Conservation (phyloP, 1,284 basidiomycete genomes). For the Serendipita sp. region DNA sequence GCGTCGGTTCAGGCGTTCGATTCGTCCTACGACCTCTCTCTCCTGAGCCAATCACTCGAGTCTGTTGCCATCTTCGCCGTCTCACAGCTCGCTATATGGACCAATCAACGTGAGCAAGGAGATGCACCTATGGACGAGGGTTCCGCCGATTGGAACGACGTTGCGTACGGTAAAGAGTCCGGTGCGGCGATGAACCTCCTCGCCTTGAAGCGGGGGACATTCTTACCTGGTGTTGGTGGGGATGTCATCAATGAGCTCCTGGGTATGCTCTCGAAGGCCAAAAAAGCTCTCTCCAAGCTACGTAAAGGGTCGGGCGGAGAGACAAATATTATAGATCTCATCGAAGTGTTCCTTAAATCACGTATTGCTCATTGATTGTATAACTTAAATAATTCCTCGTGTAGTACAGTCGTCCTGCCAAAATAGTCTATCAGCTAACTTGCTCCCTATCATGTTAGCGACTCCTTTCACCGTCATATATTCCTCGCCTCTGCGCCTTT, state of each 20-base stretch:
- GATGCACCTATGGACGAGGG: not conserved
- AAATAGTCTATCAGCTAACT: too few relatives aligned
- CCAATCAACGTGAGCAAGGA: not conserved
- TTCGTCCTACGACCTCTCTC: conserved; percentile 39
- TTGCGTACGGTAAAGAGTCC: not conserved
- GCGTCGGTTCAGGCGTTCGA: conserved; percentile 34
- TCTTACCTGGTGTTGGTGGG: not conserved
- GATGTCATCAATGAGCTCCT: not conserved
- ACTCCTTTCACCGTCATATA: too few relatives aligned
- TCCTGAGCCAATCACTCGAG: conserved; percentile 50
- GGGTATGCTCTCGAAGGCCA: not conserved
- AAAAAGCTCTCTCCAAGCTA: not conserved
- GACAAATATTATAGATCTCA: not conserved
- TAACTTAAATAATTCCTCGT: not conserved
- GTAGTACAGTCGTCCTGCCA: not conserved
- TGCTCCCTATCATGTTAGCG: too few relatives aligned
- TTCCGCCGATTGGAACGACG: not conserved
- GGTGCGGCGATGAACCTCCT: not conserved
- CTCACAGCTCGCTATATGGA: conserved; percentile 64
- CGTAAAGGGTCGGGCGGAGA: not conserved
- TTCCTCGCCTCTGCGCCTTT: not conserved
- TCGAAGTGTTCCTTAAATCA: not conserved
- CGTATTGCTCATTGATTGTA: not conserved
- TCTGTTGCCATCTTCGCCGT: conserved; percentile 56
- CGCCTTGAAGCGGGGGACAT: not conserved